These are phyloP conservation scores for Erysimum cheiri DNA, from an alignment of 441 rosid genomes.

Conservation along the genomic window DNA sequence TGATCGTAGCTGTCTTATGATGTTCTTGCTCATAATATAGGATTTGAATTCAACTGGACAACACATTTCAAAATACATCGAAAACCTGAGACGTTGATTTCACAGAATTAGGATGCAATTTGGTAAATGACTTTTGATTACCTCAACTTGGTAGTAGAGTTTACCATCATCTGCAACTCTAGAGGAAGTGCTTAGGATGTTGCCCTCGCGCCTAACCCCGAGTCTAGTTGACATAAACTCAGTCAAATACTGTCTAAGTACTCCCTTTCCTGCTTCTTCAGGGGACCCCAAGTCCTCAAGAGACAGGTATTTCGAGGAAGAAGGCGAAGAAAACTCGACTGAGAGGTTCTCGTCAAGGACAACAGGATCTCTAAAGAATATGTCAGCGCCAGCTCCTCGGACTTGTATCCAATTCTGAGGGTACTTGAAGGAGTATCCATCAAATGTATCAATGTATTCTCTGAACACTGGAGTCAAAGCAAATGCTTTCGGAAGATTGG, in stretches of 20 bases:
- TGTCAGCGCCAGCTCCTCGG: constrained; percentile 91
- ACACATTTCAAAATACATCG: background rate
- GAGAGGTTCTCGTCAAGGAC: constrained; percentile 90
- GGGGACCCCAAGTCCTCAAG: constrained; percentile 91
- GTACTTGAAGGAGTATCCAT: constrained; percentile 89
- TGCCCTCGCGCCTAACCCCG: constrained; percentile 79
- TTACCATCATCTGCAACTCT: constrained; percentile 90
- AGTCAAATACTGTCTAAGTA: constrained; percentile 80
- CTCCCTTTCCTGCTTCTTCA: constrained; percentile 81
- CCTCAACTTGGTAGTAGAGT: constrained; percentile 93
- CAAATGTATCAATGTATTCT: constrained; percentile 88
- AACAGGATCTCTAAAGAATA: constrained; percentile 89
- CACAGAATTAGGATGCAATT: background rate
- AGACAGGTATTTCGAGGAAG: constrained; percentile 77
- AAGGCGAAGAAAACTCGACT: constrained; percentile 89
- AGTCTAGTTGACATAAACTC: constrained; percentile 98
- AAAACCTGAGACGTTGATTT: background rate
- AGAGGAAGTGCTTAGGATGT: constrained; percentile 70
- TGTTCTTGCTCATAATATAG: background rate
- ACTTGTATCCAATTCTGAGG: constrained; percentile 95
- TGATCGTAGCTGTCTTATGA: background rate
- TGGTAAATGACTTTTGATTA: constrained; percentile 34
- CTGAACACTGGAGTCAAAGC: constrained; percentile 63
- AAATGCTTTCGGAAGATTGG: constrained; percentile 46
- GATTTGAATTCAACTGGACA: background rate